Evolutionary conservation across 2,329 filamentous ascomycete species (phyloP), one percentile per base, ranked within the genome.

Genomic region (Neofusicoccum cordaticola): DNA sequence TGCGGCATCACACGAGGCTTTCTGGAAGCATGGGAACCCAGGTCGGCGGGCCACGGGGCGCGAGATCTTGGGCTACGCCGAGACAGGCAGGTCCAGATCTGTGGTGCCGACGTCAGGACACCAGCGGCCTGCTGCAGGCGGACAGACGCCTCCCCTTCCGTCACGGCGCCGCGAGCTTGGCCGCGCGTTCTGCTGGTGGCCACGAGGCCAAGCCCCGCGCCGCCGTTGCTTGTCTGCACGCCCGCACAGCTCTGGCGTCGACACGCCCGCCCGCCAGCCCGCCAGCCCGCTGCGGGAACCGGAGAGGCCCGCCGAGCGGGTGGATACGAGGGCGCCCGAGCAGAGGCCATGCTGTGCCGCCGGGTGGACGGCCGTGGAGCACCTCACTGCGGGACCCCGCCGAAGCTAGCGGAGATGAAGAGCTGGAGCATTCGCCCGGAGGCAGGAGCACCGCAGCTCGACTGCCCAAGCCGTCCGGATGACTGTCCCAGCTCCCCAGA

Each of bases 51-150:
- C 48, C 6, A 4, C 27, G 13, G 15, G 6, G 17, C 17, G 4
- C 27, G 27, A 37, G 48, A 53, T 53, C 34, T 12, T 7, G 17
- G 15, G n/a, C 50, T 53, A 53, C 31, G 17, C 35, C 47, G 19
- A 63, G 61, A 56, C 22, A 53, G 27, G 61, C 50, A 56, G 53
- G 61, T 47, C 34, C 34, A 39, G 63, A 65, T 56, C 64, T 65
- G 17, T 7, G 27, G 27, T 7, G 27, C 27, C 27, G 27, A 31
- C 27, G 6, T 31, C 27, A 31, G 27, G 27, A 31, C 27, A 31
- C 6, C 27, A 31, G 27, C 27, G 27, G 6, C 27, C 4, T 7
- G 27, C 27, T 31, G 27, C 27, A 31, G 6, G 27, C 4, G 27
- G 4, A 1, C 4, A 31, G 27, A 31, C 6, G 5, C 4, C 13